Evolutionary conservation across 495 filamentous ascomycete genomes (phyloP), one percentile per base, ranked within the genome.

Genomic region (Neurospora hispaniola): DNA sequence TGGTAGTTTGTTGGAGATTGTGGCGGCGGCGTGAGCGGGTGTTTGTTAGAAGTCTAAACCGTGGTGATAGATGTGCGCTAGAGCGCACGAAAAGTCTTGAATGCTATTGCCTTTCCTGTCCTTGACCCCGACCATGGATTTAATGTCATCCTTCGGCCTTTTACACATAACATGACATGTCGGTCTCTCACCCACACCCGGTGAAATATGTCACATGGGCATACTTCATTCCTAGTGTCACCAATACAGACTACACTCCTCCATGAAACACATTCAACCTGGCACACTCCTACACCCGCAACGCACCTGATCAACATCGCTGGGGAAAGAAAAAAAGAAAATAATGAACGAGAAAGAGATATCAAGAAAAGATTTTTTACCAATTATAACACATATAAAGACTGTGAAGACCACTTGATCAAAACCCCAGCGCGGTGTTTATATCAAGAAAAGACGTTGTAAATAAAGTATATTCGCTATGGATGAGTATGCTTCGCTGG

Each of bases 1-100:
- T 69, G 82, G 81, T 40, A 69, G 79, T 70, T 68, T 85, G 69
- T 66, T 82, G 69, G 76, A 72, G 71, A 80, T 84, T 80, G 71
- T 69, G 27, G 43, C 39, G 27, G 43, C 18, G 12, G 40, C 66
- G 66, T 42, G 69, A 68, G 10, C 2, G 54, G 54, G 23, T 38
- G 35, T 38, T 12, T 35, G 12, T 62, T 38, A 5, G 5, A 6
- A 38, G 23, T 62, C 6, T 62, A 62, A 5, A 12, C 5, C 5
- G 14, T 35, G 27, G 27, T 62, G 27, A 31, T 66, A 66, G 27
- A 66, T 18, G 27, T 35, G 27, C 14, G 18, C 12, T 35, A 66
- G 5, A 66, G 18, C 31, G 9, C 23, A 66, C 27, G 14, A 35
- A 66, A 31, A 66, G 12, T 66, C 14, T 18, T 18, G 12, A 66